Percentiles rank a stretch among this genome's conserved stretches.
phyloP scores from a whole-genome alignment of 148 eudicot species.

The Nyssa sinensis region DNA sequence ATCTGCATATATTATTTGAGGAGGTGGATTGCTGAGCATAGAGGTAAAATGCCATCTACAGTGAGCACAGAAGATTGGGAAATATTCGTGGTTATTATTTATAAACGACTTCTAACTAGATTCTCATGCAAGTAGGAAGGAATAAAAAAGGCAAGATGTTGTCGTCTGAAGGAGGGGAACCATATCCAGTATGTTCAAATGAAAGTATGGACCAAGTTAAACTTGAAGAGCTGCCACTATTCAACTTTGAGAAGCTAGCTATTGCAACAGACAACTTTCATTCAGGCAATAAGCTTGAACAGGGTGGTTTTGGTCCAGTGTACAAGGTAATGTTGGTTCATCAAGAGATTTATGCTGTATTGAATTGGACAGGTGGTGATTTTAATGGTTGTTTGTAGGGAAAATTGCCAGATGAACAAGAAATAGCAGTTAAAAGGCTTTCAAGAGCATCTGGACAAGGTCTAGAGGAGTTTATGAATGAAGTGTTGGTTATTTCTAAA shows the following conservation, averaged over 20 bases:
- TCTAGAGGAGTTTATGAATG: too few species aligned
- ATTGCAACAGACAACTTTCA: conserved; percentile 27
- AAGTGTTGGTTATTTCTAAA: conserved; percentile 39
- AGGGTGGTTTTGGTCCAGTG: conserved; percentile 55
- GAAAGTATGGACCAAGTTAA: not conserved
- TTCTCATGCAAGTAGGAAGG: too few species aligned
- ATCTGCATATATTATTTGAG: conserved; percentile 11
- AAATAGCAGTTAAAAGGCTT: conserved; percentile 52
- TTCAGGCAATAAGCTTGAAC: conserved; percentile 34
- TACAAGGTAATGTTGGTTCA: conserved; percentile 19
- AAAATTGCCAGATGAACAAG: conserved; percentile 33
- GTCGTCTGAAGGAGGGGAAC: too few species aligned
- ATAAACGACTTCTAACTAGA: too few species aligned
- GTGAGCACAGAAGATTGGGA: not conserved
- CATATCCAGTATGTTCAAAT: not conserved
- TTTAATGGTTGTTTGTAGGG: conserved; percentile 23
- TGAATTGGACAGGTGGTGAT: not conserved
- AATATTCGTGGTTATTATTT: too few species aligned
- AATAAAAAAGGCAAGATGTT: too few species aligned
- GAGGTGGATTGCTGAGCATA: not conserved
- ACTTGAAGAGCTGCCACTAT: conserved; percentile 23
- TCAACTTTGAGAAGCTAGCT: conserved; percentile 18
- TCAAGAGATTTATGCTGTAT: not conserved
- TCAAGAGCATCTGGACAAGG: conserved; percentile 43
- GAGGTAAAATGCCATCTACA: too few species aligned